Evolutionary conservation across 2,329 filamentous ascomycete species (phyloP), one percentile per base, ranked within the genome.

Genomic region (Calonectria hongkongensis): DNA sequence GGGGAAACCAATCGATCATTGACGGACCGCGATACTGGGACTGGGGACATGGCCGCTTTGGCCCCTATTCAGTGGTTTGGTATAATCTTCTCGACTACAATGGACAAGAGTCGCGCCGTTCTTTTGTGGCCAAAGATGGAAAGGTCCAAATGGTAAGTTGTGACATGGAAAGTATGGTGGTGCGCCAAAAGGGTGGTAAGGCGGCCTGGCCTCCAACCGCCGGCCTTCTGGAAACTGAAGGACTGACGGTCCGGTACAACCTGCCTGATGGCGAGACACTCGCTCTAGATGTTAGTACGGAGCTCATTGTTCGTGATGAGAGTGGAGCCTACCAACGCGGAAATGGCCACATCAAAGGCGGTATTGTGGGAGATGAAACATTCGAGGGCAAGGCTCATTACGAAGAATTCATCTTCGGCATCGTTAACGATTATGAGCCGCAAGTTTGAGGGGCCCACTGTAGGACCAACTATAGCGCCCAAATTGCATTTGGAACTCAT

Each of bases 1-100:
- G 45, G 45, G 45, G 45, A 27, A 48, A 48, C 21, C 45, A 48
- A n/a, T 48, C 45, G 9, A 48, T 48, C 9, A 48, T 48, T 48
- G 45, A 48, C 6, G 45, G 45, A 12, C 45, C 45, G 9, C 45
- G 45, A 48, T 48, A 48, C 9, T 48, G 45, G 45, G 45, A 48
- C 45, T 48, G 45, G 45, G 45, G 45, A 12, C 45, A 48, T 27
- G 45, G 45, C 6, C 45, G 45, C 21, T 48, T 48, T 6, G 45
- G 45, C 0, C 45, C 45, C 9, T 48, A 48, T 15, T 48, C 45
- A 12, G 45, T 27, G 9, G 45, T 48, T 15, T 48, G 45, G 45
- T 48, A 48, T 3, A 48, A 27, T 48, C 45, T 48, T 13, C 45
- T 48, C 9, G 45, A 48, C 21, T 48, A 48, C 10, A 27, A 25